These are phyloP conservation scores for Plasmodium yoelii DNA, from an alignment of 169 alveolate genomes.

Conservation along the genomic window DNA sequence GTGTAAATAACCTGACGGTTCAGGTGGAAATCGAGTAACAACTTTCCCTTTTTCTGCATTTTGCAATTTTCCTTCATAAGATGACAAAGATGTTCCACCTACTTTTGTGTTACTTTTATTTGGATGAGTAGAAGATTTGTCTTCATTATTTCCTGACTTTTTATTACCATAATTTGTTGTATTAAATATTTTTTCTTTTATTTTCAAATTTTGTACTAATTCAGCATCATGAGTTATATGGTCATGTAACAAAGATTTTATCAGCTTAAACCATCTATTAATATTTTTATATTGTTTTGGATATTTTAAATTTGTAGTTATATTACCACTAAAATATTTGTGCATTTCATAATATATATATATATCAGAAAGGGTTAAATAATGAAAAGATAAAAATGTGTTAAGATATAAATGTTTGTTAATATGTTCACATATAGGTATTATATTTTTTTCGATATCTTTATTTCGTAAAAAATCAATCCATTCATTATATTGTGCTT, in stretches of 20 bases:
- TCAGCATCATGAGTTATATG: conserved; percentile 1
- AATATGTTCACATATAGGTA: conserved; percentile 29
- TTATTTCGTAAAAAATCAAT: conserved; percentile 34
- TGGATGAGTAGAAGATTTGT: neutral
- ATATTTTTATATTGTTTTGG: conserved; percentile 25
- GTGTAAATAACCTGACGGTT: conserved; percentile 99
- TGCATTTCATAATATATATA: conserved; percentile 64
- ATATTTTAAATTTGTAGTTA: conserved; percentile 4
- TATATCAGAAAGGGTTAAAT: conserved; percentile 60
- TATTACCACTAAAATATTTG: conserved; percentile 26
- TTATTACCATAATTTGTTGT: neutral
- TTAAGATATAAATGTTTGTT: conserved; percentile 61
- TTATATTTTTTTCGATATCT: conserved; percentile 25
- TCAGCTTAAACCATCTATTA: conserved; percentile 61
- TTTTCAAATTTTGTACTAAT: neutral
- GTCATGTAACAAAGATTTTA: neutral
- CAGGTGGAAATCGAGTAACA: conserved; percentile 99
- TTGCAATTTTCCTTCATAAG: conserved; percentile 87
- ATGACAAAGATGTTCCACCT: conserved; percentile 3
- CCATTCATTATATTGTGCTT: conserved; percentile 75
- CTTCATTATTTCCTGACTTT: neutral
- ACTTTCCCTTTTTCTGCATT: conserved; percentile 96
- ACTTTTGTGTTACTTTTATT: neutral
- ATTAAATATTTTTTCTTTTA: neutral
- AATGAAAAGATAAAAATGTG: conserved; percentile 26